phyloP scores from a whole-genome alignment of 2,329 filamentous ascomycete species.

The Talaromyces sp. region DNA sequence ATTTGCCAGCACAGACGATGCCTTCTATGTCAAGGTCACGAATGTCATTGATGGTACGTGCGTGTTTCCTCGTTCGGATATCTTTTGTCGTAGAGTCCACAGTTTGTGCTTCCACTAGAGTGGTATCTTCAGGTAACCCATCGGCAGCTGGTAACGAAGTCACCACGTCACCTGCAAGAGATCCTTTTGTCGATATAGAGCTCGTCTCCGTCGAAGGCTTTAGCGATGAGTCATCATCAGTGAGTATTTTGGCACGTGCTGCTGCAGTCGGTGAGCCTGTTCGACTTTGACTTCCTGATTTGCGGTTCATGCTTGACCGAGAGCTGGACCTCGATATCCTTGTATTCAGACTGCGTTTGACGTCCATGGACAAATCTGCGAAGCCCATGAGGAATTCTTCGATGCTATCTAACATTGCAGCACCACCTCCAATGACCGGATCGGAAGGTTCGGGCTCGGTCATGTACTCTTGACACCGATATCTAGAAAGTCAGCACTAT shows the following conservation, averaged over 20 bases:
- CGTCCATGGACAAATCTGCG: constrained; percentile 62
- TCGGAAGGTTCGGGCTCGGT: constrained; percentile 77
- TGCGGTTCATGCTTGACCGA: constrained; percentile 9
- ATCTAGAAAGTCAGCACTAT: constrained; percentile 33
- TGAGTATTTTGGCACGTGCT: background rate
- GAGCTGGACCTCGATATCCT: constrained; percentile 38
- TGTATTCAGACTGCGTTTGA: constrained; percentile 26
- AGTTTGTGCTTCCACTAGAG: background rate
- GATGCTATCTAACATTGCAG: constrained; percentile 78
- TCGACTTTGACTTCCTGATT: constrained; percentile 4
- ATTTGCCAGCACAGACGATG: constrained; percentile 51
- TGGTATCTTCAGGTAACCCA: background rate
- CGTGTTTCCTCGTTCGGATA: background rate
- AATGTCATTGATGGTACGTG: constrained; percentile 10
- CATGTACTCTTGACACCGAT: constrained; percentile 65
- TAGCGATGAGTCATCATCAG: background rate
- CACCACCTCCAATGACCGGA: constrained; percentile 73
- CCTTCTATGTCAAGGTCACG: constrained; percentile 10
- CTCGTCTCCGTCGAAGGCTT: background rate
- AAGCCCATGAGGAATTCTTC: constrained; percentile 78
- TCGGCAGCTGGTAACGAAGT: background rate
- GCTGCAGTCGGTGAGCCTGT: background rate
- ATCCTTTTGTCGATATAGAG: background rate
- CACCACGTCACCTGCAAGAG: background rate
- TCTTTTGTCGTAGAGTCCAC: background rate